Evolutionary conservation across 495 filamentous ascomycete genomes (phyloP), one percentile per base, ranked within the genome.

Genomic region (Talaromyces borbonicus): DNA sequence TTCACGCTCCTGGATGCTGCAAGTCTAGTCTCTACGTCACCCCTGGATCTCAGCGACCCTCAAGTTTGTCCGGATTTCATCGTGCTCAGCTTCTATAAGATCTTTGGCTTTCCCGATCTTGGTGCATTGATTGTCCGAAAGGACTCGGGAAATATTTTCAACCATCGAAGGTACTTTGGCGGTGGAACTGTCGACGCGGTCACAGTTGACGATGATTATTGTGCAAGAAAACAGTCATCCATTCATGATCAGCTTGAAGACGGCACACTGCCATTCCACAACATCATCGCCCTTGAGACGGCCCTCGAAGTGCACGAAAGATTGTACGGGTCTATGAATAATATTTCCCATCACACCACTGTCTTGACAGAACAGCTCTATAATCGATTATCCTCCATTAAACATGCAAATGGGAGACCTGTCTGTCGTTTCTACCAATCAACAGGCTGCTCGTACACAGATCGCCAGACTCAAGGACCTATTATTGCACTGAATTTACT

Each of bases 101-200:
- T 97, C 18, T 97, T 96, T 59, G 90, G 90, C 4, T 95, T 95
- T 54, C 90, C 90, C 0, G 87, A 97, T 56, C 65, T 97, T 0
- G 90, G 90, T 5, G 90, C 82, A 3, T 66, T 97, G 58, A 83
- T 97, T 43, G 81, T 96, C 7, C 75, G 83, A 32, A 87, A 87
- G 49, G 70, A 71, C 26, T 73, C 83, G n/a, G 78, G 71, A 1
- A 56, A 65, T 18, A 66, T 84, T 1, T 77, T 95, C 32, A 60
- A 66, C 30, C 66, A 70, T 19, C 77, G 87, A 33, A 75, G 64
- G 52, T 97, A 90, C 55, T 97, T 97, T 59, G 90, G 90, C 2
- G 90, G 90, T n/a, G 90, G 90, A 5, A 97, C 90, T 0, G 90
- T 95, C 1, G 89, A 95, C 51, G 84, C 92, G 75, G 77, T 83